phyloP scores from a whole-genome alignment of 345 rosid genomes.

The Combretum micranthum region DNA sequence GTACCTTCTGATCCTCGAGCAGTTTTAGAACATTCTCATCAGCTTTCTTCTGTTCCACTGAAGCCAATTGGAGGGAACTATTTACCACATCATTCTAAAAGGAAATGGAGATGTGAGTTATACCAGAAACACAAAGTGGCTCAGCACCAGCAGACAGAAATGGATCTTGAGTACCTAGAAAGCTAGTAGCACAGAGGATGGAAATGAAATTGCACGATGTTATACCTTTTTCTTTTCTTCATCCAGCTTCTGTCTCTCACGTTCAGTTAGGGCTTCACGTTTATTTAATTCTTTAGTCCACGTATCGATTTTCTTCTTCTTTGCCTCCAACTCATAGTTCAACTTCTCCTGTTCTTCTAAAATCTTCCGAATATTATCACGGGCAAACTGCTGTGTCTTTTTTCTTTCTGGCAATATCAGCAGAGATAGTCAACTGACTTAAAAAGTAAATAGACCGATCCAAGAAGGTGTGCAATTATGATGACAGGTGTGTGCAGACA shows the following conservation, averaged over 20 bases:
- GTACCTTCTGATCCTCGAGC: conserved; percentile 79
- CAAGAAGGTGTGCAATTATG: too few relatives aligned
- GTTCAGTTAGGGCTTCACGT: conserved; percentile 71
- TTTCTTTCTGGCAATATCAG: conserved; percentile 47
- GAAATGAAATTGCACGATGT: not conserved
- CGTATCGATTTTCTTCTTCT: conserved; percentile 40
- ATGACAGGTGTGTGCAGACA: too few relatives aligned
- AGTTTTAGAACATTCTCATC: conserved; percentile 66
- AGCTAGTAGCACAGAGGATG: not conserved
- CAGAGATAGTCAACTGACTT: not conserved
- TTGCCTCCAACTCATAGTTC: conserved; percentile 49
- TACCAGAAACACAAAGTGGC: too few relatives aligned
- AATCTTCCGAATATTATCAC: conserved; percentile 53
- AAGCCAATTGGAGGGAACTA: conserved; percentile 66
- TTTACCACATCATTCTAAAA: conserved; percentile 49
- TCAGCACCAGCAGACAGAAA: too few relatives aligned
- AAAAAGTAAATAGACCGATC: not conserved
- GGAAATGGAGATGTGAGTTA: conserved; percentile 11
- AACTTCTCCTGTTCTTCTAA: conserved; percentile 60
- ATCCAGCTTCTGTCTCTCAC: conserved; percentile 74
- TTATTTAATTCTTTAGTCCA: conserved; percentile 72
- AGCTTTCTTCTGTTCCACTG: conserved; percentile 67
- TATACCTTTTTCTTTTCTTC: conserved; percentile 76
- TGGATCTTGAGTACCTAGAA: not conserved
- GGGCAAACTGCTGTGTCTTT: conserved; percentile 68